Evolutionary conservation across 306 rosid genomes (phyloP), one percentile per base, ranked within the genome.

Genomic region (Heteromeles arbutifolia): DNA sequence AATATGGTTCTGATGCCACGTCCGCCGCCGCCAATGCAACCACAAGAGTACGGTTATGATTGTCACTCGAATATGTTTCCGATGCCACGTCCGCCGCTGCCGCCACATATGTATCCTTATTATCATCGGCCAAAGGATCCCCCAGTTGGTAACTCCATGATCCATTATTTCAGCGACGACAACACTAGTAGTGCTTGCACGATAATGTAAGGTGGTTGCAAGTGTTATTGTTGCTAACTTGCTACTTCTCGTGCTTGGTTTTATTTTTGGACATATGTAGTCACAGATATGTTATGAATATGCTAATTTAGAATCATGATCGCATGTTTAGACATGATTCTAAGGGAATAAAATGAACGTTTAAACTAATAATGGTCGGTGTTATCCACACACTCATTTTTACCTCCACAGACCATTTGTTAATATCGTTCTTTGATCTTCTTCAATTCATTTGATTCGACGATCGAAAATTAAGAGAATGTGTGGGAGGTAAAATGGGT

Each of bases 121-220:
- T 22, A 25, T 72, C 65, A 54, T 18, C 61, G 59, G 57, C 31
- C 65, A n/a, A 72, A 41, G 75, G 34, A 72, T 31, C 65, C 52
- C 12, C 75, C 65, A 4, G 52, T 54, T 32, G 75, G 52, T 29
- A 54, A 54, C 75, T 54, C 75, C 24, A 54, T 54, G 52, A 4
- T 72, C 50, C 65, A 72, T 13, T 72, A 54, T 54, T 72, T 72
- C 4, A 72, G 75, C 50, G 66, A 72, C 25, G 52, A 72, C 8
- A 32, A 72, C 52, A 54, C 65, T n/a, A 37, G 50, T 56, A 70
- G 62, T 70, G 43, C 52, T 56, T 72, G 66, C 66, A 72, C 32
- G 26, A 22, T n/a, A 54, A 72, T 72, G 66, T 72, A 72, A 70
- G 31, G 22, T 13, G 63, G 18, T 64, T 61, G 31, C 6, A 15